phyloP scores from a whole-genome alignment of 257 asterid genomes.

The Primulina tabacum region DNA sequence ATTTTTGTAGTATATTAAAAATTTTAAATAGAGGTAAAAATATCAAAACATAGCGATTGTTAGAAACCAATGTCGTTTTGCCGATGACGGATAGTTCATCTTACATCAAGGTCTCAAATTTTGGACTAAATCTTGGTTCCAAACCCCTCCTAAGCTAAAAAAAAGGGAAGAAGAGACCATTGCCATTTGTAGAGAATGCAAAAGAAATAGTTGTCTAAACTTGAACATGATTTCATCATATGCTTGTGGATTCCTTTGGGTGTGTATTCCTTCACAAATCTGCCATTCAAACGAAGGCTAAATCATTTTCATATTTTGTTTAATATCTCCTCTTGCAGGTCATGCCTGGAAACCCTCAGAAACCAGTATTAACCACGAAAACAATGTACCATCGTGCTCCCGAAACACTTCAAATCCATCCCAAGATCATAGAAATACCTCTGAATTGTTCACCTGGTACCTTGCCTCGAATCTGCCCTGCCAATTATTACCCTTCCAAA shows the following conservation, averaged over 20 bases:
- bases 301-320: neutral
- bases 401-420: slow-evolving; percentile 18
- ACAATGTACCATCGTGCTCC: neutral
- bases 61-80: too few relatives aligned
- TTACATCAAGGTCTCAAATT: too few relatives aligned
- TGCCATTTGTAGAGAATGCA: neutral
- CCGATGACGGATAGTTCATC: too few relatives aligned
- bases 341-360: slow-evolving; percentile 28
- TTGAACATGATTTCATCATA: neutral
- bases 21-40: too few relatives aligned
- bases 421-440: slow-evolving; percentile 34
- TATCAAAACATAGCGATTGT: too few relatives aligned
- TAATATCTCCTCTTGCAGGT: slow-evolving; percentile 37
- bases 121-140: too few relatives aligned
- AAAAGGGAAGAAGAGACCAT: too few relatives aligned
- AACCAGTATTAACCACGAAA: neutral
- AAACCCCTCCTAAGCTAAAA: too few relatives aligned
- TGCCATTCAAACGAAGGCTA: neutral
- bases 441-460: slow-evolving; percentile 49
- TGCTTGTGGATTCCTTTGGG: neutral
- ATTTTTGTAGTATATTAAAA: too few relatives aligned
- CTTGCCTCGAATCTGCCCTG: slow-evolving; percentile 49
- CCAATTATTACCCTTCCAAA: slow-evolving; percentile 47
- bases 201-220: neutral
- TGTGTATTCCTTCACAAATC: neutral